Evolutionary conservation across 306 rosid species (phyloP).

Genomic region (Vicia faba): DNA sequence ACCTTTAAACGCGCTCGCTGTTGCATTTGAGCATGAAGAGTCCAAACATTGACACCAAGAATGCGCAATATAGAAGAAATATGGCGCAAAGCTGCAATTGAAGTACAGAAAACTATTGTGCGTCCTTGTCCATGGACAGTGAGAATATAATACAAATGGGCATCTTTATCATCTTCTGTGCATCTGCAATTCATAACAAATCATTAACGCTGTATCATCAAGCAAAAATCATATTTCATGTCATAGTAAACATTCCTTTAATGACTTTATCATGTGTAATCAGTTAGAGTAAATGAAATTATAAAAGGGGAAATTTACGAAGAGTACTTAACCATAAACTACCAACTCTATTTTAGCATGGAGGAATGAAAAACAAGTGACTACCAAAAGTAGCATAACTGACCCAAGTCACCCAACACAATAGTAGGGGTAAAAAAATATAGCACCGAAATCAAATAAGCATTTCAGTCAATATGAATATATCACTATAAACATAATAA

Average conservation of each 20-base stretch:
- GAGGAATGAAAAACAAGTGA: slow-evolving; percentile 23
- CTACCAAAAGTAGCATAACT: not conserved
- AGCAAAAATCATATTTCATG: slow-evolving; percentile 18
- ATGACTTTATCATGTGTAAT: slow-evolving; percentile 21
- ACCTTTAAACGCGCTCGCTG: slow-evolving; percentile 94
- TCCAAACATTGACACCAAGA: slow-evolving; percentile 71
- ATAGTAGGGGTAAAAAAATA: not conserved
- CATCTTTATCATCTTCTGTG: slow-evolving; percentile 93
- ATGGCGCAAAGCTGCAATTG: slow-evolving; percentile 90
- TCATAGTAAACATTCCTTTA: slow-evolving; percentile 21
- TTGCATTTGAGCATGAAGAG: slow-evolving; percentile 94
- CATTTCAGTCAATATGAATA: slow-evolving; percentile 11
- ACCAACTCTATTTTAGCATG: slow-evolving; percentile 18
- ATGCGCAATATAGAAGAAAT: slow-evolving; percentile 77
- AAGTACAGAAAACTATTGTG: slow-evolving; percentile 86
- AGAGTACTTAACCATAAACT: slow-evolving; percentile 15
- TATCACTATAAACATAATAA: not conserved
- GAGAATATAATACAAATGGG: slow-evolving; percentile 83
- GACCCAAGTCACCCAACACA: not conserved
- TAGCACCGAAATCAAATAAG: not conserved
- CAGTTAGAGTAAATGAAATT: not conserved
- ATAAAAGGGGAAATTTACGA: slow-evolving; percentile 25
- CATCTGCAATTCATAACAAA: slow-evolving; percentile 63
- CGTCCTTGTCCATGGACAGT: slow-evolving; percentile 90
- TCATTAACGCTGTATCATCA: slow-evolving; percentile 29